These are phyloP conservation scores for Emergomyces pasteurianus DNA, from an alignment of 2,329 filamentous ascomycete species.

Conservation along the genomic window DNA sequence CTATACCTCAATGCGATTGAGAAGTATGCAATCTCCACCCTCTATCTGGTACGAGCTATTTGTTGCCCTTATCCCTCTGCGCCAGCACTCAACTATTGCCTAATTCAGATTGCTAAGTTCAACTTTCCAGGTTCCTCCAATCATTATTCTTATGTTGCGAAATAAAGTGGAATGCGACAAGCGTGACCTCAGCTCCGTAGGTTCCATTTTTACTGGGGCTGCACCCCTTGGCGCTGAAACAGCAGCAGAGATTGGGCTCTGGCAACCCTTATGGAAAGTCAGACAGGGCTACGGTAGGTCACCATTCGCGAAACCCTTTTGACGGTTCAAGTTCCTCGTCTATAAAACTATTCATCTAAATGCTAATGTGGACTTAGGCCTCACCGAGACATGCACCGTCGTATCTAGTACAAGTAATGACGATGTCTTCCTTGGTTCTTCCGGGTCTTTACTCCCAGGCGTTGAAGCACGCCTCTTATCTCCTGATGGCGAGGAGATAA, in stretches of 20 bases:
- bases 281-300: slow-evolving; percentile 57
- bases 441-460: slow-evolving; percentile 56
- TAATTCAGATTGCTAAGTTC: background rate
- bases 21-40: slow-evolving; percentile 52
- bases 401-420: slow-evolving; percentile 44
- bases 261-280: slow-evolving; percentile 54
- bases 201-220: slow-evolving; percentile 58
- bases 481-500: slow-evolving; percentile 58
- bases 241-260: slow-evolving; percentile 47
- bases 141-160: slow-evolving; percentile 65
- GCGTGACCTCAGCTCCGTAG: slow-evolving; percentile 60
- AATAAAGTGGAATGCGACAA: slow-evolving; percentile 48
- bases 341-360: background rate
- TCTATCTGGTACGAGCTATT: slow-evolving; percentile 49
- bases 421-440: slow-evolving; percentile 61
- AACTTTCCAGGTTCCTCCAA: slow-evolving; percentile 55
- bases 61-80: background rate
- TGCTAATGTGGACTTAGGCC: slow-evolving; percentile 34
- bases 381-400: slow-evolving; percentile 68
- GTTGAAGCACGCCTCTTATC: slow-evolving; percentile 55
- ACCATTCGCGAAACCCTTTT: background rate
- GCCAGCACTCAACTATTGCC: background rate
- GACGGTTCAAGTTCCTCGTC: background rate
- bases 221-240: slow-evolving; percentile 67
- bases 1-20: slow-evolving; percentile 53